Conservation (phyloP, 75 land plant genomes). For the Larix kaempferi region DNA sequence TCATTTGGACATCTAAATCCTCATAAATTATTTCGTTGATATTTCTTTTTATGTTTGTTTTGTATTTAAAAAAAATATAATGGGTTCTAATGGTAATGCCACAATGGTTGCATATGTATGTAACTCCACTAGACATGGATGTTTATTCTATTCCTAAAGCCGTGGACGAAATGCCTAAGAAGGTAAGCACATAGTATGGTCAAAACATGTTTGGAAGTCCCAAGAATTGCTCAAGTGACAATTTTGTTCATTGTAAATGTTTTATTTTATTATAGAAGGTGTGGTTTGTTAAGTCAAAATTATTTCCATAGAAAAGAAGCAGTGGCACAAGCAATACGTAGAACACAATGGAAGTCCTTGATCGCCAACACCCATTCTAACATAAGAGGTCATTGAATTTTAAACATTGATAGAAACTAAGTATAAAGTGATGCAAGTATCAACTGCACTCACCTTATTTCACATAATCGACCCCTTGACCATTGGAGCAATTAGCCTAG, state of each 20-base stretch:
- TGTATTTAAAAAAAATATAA: conserved; percentile 3
- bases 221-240: neutral
- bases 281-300: neutral
- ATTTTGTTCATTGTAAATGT: neutral
- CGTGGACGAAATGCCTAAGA: conserved; percentile 86
- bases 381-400: neutral
- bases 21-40: neutral
- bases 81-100: neutral
- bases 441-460: too few relatives aligned
- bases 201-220: neutral
- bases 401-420: neutral
- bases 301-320: neutral
- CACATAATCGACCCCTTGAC: too few relatives aligned
- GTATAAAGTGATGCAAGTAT: too few relatives aligned
- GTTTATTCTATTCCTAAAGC: conserved; percentile 92
- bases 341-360: neutral
- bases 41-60: neutral
- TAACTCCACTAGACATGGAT: conserved; percentile 95
- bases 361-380: neutral
- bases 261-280: neutral
- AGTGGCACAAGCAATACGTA: neutral
- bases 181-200: conserved; percentile 43
- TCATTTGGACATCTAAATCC: neutral
- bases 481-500: too few relatives aligned
- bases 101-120: conserved; percentile 78